phyloP scores from a whole-genome alignment of 176 grass and related monocot genomes.

The Oryza punctata region DNA sequence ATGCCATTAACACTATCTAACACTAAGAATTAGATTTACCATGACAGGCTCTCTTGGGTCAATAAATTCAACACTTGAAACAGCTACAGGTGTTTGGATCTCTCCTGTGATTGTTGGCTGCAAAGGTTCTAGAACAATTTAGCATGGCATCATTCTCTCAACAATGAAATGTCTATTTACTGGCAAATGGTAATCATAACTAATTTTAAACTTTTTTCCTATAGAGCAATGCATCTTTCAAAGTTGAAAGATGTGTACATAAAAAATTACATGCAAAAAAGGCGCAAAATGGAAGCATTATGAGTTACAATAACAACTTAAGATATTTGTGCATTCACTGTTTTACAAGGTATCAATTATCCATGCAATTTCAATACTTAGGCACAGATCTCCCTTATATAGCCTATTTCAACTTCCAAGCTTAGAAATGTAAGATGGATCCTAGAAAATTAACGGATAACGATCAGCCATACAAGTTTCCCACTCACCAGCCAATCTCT shows the following conservation, averaged over 20 bases:
- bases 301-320: not conserved
- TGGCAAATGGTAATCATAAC: not conserved
- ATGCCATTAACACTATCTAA: constrained; percentile 17
- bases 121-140: constrained; percentile 43
- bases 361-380: constrained; percentile 4
- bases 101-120: constrained; percentile 95
- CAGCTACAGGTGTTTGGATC: constrained; percentile 79
- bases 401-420: not conserved
- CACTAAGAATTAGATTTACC: constrained; percentile 52
- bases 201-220: not conserved
- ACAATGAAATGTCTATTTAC: not conserved
- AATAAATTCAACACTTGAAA: constrained; percentile 92
- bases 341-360: not conserved
- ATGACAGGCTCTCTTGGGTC: constrained; percentile 91
- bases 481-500: constrained; percentile 96
- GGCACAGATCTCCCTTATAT: not conserved
- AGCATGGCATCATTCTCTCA: not conserved
- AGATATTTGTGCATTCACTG: not conserved
- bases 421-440: constrained; percentile 5
- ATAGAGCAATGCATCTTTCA: not conserved
- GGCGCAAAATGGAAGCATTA: not conserved
- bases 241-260: not conserved
- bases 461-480: constrained; percentile 22
- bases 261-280: not conserved
- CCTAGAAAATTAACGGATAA: not conserved